phyloP scores from a whole-genome alignment of 768 basidiomycete genomes.

The Amanita polypyramis region DNA sequence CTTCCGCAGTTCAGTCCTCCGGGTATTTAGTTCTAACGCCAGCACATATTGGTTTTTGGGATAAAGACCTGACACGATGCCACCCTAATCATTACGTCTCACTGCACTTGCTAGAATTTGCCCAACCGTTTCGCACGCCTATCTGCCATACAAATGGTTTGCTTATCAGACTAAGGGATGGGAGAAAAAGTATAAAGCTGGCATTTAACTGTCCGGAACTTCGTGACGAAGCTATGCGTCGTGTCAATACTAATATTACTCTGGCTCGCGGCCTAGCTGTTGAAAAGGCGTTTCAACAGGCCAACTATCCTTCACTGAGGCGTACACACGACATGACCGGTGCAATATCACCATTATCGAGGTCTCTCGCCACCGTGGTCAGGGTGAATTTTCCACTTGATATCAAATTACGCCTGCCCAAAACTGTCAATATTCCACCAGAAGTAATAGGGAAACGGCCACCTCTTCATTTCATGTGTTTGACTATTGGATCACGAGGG shows the following conservation, averaged over 20 bases:
- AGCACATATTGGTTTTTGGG: constrained; percentile 35
- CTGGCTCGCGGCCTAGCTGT: constrained; percentile 3
- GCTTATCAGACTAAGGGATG: constrained; percentile 30
- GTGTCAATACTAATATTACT: constrained; percentile 18
- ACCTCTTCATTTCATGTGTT: constrained; percentile 45
- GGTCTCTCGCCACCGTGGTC: constrained; percentile 23
- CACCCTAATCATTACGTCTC: constrained; percentile 35
- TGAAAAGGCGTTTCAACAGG: background rate
- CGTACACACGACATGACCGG: constrained; percentile 21
- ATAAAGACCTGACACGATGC: constrained; percentile 25
- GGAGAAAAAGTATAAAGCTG: constrained; percentile 36
- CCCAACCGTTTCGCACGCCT: constrained; percentile 21
- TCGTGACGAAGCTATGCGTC: constrained; percentile 34
- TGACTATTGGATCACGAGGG: constrained; percentile 58
- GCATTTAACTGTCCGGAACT: constrained; percentile 31
- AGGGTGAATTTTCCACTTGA: constrained; percentile 19
- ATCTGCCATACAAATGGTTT: constrained; percentile 25
- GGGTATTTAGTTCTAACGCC: constrained; percentile 34
- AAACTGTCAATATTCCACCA: constrained; percentile 36
- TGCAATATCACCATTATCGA: constrained; percentile 35
- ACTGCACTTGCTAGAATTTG: constrained; percentile 26
- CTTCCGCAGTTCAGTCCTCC: constrained; percentile 21
- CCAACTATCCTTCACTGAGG: background rate
- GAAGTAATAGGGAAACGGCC: constrained; percentile 20
- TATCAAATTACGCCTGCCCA: constrained; percentile 26